Evolutionary conservation across 192 early-diverging fungal genomes (phyloP).

Genomic region (Podila horticola): DNA sequence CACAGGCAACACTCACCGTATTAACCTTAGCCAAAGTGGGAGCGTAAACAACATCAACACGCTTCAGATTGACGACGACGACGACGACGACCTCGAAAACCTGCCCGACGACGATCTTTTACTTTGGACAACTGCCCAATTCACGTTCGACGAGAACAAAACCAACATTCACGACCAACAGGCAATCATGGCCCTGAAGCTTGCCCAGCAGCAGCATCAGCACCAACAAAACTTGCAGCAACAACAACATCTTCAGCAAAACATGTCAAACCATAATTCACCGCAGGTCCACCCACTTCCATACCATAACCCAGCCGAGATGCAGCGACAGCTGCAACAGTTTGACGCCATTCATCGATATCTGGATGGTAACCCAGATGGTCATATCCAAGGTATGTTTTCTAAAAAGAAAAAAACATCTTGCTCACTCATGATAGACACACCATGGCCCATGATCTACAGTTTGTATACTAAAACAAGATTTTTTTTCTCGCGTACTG

Average conservation of each 20-base stretch:
- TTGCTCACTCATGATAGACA: background rate
- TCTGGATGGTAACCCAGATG: constrained; percentile 34
- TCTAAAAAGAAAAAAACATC: too few species aligned
- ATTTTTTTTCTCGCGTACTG: background rate
- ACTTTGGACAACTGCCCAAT: constrained; percentile 40
- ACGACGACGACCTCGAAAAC: constrained; percentile 30
- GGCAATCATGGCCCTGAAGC: constrained; percentile 31
- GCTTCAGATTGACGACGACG: background rate
- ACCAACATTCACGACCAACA: constrained; percentile 14
- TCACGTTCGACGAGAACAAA: constrained; percentile 24
- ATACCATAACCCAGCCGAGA: constrained; percentile 19
- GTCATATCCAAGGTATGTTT: background rate
- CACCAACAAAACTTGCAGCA: background rate
- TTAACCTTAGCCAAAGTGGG: background rate
- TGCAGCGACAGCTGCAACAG: constrained; percentile 40
- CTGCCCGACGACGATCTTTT: constrained; percentile 45
- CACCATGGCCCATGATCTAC: background rate
- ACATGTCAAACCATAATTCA: background rate
- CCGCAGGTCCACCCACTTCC: background rate
- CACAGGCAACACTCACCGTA: background rate
- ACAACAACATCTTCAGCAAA: constrained; percentile 1
- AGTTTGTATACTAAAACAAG: background rate
- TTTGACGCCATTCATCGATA: constrained; percentile 50
- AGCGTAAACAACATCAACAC: background rate
- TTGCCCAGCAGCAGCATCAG: constrained; percentile 10